Evolutionary conservation across 371 early-diverging fungal genomes (phyloP).

Genomic region (Apophysomyces sp.): DNA sequence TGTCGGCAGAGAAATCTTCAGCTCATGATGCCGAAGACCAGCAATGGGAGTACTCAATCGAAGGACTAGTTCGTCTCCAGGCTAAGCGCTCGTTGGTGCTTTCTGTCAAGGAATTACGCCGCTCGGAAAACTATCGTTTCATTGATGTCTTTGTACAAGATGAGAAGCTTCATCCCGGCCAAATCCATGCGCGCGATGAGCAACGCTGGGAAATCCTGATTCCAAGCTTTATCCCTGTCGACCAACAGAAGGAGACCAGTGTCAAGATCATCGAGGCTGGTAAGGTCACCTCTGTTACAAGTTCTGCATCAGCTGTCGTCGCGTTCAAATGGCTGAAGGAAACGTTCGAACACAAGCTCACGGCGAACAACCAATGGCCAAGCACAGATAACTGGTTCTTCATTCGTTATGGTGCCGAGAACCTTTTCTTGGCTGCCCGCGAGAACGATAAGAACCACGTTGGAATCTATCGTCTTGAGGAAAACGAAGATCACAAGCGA

Average conservation of each 20-base stretch:
- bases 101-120: conserved; percentile 33
- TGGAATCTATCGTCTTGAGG: conserved; percentile 30
- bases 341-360: conserved; percentile 24
- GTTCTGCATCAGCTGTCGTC: conserved; percentile 22
- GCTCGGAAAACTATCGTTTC: conserved; percentile 13
- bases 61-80: conserved; percentile 26
- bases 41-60: conserved; percentile 33
- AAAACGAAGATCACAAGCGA: conserved; percentile 31
- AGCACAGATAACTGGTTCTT: conserved; percentile 37
- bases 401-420: conserved; percentile 39
- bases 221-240: conserved; percentile 36
- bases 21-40: conserved; percentile 30
- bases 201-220: conserved; percentile 46
- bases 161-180: conserved; percentile 26
- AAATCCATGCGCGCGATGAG: conserved; percentile 32
- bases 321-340: conserved; percentile 38
- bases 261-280: conserved; percentile 36
- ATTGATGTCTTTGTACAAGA: conserved; percentile 43
- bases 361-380: conserved; percentile 29
- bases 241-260: conserved; percentile 23
- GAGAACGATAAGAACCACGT: conserved; percentile 30
- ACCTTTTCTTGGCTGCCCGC: conserved; percentile 38
- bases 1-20: conserved; percentile 15
- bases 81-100: conserved; percentile 32
- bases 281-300: conserved; percentile 25